phyloP scores from a whole-genome alignment of 805 yeast species.

The Wickerhamomyces canadensis region DNA sequence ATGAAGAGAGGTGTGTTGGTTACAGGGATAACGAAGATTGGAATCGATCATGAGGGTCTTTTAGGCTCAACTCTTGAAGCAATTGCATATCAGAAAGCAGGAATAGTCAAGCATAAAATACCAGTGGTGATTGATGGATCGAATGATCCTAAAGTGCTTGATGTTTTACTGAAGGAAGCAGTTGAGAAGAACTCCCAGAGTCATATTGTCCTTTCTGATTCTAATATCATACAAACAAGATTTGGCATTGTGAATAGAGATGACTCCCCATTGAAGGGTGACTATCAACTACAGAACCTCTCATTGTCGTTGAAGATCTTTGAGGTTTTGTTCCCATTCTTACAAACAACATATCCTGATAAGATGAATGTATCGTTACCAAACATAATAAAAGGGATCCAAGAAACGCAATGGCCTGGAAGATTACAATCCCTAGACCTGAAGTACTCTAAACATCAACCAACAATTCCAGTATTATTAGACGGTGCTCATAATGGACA shows the following conservation, averaged over 20 bases:
- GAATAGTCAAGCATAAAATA: slow-evolving; percentile 60
- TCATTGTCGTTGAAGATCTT: slow-evolving; percentile 59
- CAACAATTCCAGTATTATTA: slow-evolving; percentile 39
- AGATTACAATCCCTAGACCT: slow-evolving; percentile 54
- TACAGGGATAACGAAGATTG: slow-evolving; percentile 79
- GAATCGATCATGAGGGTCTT: slow-evolving; percentile 76
- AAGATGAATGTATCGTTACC: slow-evolving; percentile 27
- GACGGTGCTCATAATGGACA: slow-evolving; percentile 94
- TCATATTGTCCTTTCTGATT: slow-evolving; percentile 8
- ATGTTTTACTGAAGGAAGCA: slow-evolving; percentile 38
- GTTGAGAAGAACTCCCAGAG: slow-evolving; percentile 24
- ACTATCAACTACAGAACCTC: slow-evolving; percentile 66
- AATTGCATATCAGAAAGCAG: slow-evolving; percentile 81
- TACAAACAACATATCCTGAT: slow-evolving; percentile 21
- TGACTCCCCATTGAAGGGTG: slow-evolving; percentile 58
- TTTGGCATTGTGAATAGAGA: slow-evolving; percentile 26
- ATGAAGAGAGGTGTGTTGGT: slow-evolving; percentile 39
- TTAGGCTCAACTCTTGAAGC: slow-evolving; percentile 60
- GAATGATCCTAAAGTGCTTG: slow-evolving; percentile 47
- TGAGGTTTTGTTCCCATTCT: slow-evolving; percentile 27
- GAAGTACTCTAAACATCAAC: slow-evolving; percentile 17
- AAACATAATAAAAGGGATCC: slow-evolving; percentile 46
- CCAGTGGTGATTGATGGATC: slow-evolving; percentile 67
- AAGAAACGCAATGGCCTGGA: slow-evolving; percentile 75
- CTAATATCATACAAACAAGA: slow-evolving; percentile 24